These are phyloP conservation scores for Cladophialophora exuberans DNA, from an alignment of 2,329 filamentous ascomycete genomes.

Conservation along the genomic window DNA sequence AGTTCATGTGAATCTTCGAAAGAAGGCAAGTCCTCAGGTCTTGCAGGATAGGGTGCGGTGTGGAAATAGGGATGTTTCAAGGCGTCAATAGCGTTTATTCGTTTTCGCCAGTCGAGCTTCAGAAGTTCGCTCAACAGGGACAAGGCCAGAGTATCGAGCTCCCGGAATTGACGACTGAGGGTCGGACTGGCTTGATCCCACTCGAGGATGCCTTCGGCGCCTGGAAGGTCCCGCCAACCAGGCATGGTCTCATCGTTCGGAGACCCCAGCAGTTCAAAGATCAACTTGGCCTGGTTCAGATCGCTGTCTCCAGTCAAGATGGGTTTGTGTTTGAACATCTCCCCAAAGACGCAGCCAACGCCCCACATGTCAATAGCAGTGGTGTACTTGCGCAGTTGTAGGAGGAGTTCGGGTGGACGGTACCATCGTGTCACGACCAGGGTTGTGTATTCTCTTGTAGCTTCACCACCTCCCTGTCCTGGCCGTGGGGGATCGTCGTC, in stretches of 20 bases:
- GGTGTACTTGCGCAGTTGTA: conserved; percentile 90
- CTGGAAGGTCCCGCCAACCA: conserved; percentile 80
- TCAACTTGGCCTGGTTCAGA: conserved; percentile 84
- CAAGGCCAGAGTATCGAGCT: conserved; percentile 72
- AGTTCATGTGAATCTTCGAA: conserved; percentile 97
- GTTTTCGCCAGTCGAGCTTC: conserved; percentile 82
- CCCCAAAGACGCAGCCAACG: conserved; percentile 97
- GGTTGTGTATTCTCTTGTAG: conserved; percentile 89
- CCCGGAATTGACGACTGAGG: conserved; percentile 73
- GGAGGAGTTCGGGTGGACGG: conserved; percentile 85
- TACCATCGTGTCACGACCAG: conserved; percentile 98
- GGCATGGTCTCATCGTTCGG: conserved; percentile 93
- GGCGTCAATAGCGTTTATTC: conserved; percentile 92
- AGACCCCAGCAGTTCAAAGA: conserved; percentile 89
- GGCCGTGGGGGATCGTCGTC: conserved; percentile 78
- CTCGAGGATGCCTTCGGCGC: conserved; percentile 71
- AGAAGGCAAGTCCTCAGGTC: conserved; percentile 81
- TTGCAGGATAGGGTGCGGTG: conserved; percentile 74
- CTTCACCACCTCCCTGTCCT: conserved; percentile 80
- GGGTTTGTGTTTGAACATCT: conserved; percentile 93
- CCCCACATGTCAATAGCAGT: conserved; percentile 98
- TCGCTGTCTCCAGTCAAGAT: conserved; percentile 91
- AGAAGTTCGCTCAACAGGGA: conserved; percentile 81
- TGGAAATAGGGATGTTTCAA: conserved; percentile 91
- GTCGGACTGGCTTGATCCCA: conserved; percentile 67